Evolutionary conservation across 2,329 filamentous ascomycete genomes (phyloP).

Genomic region (Celoporthe dispersa): DNA sequence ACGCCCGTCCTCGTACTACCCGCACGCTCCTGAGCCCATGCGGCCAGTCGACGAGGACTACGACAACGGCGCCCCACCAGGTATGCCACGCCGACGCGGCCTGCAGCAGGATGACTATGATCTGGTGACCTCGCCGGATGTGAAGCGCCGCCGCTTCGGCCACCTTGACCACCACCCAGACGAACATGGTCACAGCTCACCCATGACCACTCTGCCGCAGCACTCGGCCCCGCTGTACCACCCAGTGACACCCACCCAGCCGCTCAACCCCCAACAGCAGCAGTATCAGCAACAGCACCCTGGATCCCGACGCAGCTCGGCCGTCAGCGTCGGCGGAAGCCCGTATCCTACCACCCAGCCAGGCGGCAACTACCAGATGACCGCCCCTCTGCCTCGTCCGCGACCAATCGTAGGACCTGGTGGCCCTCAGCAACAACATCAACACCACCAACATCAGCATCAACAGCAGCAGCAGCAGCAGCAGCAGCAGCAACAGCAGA

Average conservation of each 20-base stretch:
- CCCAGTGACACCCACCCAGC: background rate
- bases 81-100: constrained; percentile 23
- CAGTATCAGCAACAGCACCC: constrained; percentile 24
- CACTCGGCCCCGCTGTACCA: constrained; percentile 15
- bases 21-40: constrained; percentile 24
- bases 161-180: constrained; percentile 37
- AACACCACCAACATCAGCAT: background rate
- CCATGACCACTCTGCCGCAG: constrained; percentile 14
- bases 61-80: constrained; percentile 10
- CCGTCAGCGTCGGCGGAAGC: constrained; percentile 22
- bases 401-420: constrained; percentile 20
- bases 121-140: constrained; percentile 42
- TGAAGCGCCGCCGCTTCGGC: constrained; percentile 41
- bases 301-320: constrained; percentile 19
- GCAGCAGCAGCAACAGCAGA: constrained; percentile 34
- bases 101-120: constrained; percentile 31
- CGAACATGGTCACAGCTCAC: constrained; percentile 10
- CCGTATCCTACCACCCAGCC: constrained; percentile 2
- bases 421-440: background rate
- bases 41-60: constrained; percentile 26
- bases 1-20: constrained; percentile 20
- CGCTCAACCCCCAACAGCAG: constrained; percentile 19
- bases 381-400: constrained; percentile 21
- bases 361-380: constrained; percentile 33
- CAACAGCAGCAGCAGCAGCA: constrained; percentile 2